Evolutionary conservation across 2,329 filamentous ascomycete species (phyloP), one percentile per base, ranked within the genome.

Genomic region (Fusarium napiforme): DNA sequence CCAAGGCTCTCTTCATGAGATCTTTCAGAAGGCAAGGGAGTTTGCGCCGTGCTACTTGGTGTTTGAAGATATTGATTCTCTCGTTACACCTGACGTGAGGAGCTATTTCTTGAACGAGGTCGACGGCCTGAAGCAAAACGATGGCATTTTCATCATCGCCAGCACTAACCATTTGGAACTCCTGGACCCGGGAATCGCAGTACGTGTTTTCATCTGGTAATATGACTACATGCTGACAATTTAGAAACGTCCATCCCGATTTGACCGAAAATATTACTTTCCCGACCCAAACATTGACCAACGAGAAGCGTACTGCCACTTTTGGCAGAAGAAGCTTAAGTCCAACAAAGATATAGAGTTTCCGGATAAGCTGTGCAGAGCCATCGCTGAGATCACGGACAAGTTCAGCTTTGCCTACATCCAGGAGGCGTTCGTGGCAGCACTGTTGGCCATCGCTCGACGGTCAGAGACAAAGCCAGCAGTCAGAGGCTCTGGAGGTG

Each of bases 61-160:
- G 11, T 50, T 50, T 19, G 47, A 50, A 19, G 47, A 50, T 50
- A 50, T 50, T 7, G 47, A 50, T 10, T 50, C 47, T 23, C 47
- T 50, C 10, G 30, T 50, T 14, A 50, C 47, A 5, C 30, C 47
- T 8, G 11, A 50, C 15, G 47, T 50, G 16, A 50, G 47, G 8
- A 50, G 47, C 21, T 50, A 50, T 11, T 50, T 50, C 10, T 23
- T 50, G 16, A 50, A 50, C 8, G 47, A 50, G 10, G 47, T 50
- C 16, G 47, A 50, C n/a, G 30, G 47, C 47, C 30, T 50, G 0
- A 50, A 50, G 30, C 47, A 34, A 8, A 50, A 50, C 4, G 28
- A 50, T 10, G 47, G 47, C 30, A 50, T 50, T 14, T 50, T 50
- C 14, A 50, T 50, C 3, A 50, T 34, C 30, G 47, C 47, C 21